Base-by-base conservation (phyloP, 2,329 filamentous ascomycete genomes). In the Colletotrichum sp. region DNA sequence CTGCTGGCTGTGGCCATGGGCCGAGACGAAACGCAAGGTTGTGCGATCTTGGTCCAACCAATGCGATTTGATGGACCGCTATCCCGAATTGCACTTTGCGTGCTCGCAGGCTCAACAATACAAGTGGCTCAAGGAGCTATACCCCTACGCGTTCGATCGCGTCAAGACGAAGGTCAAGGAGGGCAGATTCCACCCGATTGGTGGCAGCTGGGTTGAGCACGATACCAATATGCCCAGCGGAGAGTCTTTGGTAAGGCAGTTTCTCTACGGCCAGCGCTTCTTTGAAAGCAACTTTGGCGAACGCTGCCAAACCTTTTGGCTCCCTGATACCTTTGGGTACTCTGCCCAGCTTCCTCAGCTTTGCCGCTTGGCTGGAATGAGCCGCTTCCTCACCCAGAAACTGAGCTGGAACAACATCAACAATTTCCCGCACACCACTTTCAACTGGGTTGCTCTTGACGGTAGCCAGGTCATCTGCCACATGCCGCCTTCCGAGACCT, bases 321-420 rank as follows among this genome's bases (percentile, higher is more conserved):
- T 99, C 8, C 97, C 97, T 1, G 97, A 99, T 84, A 99, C 97
- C 0, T 99, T 99, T 86, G 97, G 97, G 16, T 99, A 99, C 86
- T 98, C 96, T 0, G 94, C 94, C 66, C 97, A 99, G 85, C 90
- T 99, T 57, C 97, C 97, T 15, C 97, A 99, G 82, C 89, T 99
- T 57, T 99, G 96, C 83, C 94, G 96, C 5, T 88, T 98, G 32
- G 95, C 97, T n/a, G 96, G 96, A 24, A 99, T 99, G 97, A 95
- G 92, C 74, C 92, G 96, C 39, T 99, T 99, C 88, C 94, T 99
- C 81, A 99, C 97, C 0, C 97, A 99, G 85, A 99, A 99, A 87
- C 89, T 99, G 76, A 99, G 96, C 88, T 99, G 97, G 97, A 99
- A 99, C 88, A 99, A 99, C 84, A 99, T 99, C 90, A 99, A 99